Conservation (phyloP, 2,329 filamentous ascomycete genomes). For the Aspergillus chevalieri region DNA sequence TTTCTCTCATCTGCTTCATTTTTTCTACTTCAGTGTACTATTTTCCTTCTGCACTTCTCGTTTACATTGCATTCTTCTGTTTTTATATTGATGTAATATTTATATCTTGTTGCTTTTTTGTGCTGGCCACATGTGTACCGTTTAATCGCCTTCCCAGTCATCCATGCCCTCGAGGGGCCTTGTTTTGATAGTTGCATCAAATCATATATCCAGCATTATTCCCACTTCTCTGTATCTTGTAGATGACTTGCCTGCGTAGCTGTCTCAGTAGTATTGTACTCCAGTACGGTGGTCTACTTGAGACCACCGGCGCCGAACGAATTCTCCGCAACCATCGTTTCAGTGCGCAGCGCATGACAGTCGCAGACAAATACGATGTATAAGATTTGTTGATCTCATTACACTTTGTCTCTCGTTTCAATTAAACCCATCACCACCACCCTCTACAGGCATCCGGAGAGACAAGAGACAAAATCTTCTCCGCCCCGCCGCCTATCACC, state of each 20-base stretch:
- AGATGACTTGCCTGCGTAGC: no score
- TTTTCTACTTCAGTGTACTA: conserved; percentile 39
- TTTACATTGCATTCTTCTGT: conserved; percentile 16
- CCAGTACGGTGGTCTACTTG: no score
- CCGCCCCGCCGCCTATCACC: conserved; percentile 12
- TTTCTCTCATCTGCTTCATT: conserved; percentile 19
- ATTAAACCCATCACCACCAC: not conserved
- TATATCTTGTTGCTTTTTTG: conserved; percentile 19
- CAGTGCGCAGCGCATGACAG: no score
- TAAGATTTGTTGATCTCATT: no score
- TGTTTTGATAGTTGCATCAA: conserved; percentile 11
- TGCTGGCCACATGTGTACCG: conserved; percentile 39
- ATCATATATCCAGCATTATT: no score
- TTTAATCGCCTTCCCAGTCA: conserved; percentile 25
- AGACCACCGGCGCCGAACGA: no score
- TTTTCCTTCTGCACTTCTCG: conserved; percentile 12
- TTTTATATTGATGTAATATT: conserved; percentile 30
- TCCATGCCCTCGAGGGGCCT: conserved; percentile 29
- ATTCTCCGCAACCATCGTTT: no score
- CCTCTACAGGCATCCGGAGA: not conserved
- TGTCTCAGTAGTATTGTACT: no score
- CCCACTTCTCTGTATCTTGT: no score
- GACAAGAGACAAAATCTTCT: not conserved
- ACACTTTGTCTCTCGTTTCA: no score
- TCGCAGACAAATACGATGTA: no score